Evolutionary conservation across 1,139 yeast species (phyloP).

Genomic region (Pichia sp.): DNA sequence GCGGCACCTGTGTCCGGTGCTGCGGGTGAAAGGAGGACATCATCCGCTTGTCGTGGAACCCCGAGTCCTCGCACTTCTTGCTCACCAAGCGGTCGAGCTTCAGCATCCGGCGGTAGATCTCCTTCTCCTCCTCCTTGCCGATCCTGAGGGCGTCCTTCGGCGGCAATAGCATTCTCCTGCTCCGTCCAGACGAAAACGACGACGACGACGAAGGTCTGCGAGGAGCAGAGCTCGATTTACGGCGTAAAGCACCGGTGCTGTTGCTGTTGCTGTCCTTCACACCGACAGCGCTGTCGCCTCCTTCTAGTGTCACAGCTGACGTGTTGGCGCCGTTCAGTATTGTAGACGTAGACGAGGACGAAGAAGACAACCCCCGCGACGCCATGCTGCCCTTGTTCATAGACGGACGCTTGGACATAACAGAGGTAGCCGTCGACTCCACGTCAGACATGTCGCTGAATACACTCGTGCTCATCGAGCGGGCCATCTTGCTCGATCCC

Average conservation of each 20-base stretch:
- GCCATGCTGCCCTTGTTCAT: neutral
- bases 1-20: neutral
- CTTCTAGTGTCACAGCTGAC: neutral
- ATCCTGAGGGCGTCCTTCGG: neutral
- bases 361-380: neutral
- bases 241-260: neutral
- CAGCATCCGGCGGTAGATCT: constrained; percentile 25
- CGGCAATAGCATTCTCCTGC: neutral
- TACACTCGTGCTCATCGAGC: neutral
- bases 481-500: neutral
- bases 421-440: neutral
- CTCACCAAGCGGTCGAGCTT: constrained; percentile 26
- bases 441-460: constrained; percentile 7
- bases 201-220: neutral
- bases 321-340: neutral
- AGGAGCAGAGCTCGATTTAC: neutral
- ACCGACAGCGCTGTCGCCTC: neutral
- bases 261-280: neutral
- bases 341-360: neutral
- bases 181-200: neutral
- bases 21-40: neutral
- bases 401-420: constrained; percentile 4
- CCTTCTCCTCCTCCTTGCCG: constrained; percentile 24
- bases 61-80: constrained; percentile 9
- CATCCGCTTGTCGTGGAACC: constrained; percentile 6